A percentile compares a stretch with the other conserved stretches of the same genome.
Conservation (phyloP, 2,329 filamentous ascomycete genomes). For the Microsporum canis region DNA sequence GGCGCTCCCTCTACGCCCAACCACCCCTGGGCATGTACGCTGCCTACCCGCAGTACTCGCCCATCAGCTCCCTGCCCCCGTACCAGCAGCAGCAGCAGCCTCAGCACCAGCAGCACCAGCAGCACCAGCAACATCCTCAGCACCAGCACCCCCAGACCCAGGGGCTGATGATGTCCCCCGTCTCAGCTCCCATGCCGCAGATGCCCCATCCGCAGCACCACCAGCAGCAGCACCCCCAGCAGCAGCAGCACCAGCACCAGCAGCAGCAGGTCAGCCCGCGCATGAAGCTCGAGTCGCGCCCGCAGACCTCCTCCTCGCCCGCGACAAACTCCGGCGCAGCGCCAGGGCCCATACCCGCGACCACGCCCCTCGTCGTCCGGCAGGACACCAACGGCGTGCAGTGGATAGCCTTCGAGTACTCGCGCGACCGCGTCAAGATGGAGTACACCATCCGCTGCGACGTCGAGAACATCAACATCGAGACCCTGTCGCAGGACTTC, state of each 20-base stretch:
- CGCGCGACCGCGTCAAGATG: conserved; percentile 94
- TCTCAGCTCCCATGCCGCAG: conserved; percentile 26
- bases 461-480: conserved; percentile 89
- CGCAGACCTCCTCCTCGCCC: conserved; percentile 43
- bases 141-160: conserved; percentile 31
- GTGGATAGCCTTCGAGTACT: conserved; percentile 99
- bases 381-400: conserved; percentile 95
- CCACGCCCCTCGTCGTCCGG: conserved; percentile 82
- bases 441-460: conserved; percentile 98
- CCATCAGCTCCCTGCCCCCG: conserved; percentile 42
- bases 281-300: background rate
- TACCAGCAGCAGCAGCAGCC: conserved; percentile 42
- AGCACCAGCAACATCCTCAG: conserved; percentile 43
- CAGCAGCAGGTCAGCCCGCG: conserved; percentile 21
- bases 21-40: conserved; percentile 77
- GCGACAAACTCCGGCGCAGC: conserved; percentile 70
- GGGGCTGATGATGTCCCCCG: conserved; percentile 45
- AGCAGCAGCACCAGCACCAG: conserved; percentile 28
- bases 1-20: conserved; percentile 69
- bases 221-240: conserved; percentile 37
- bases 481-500: conserved; percentile 74
- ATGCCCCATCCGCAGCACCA: conserved; percentile 31
- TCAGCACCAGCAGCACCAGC: conserved; percentile 46
- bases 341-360: conserved; percentile 91
- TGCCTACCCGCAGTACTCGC: conserved; percentile 44